Base-by-base conservation (phyloP, 1,284 basidiomycete genomes). In the Rhodotorula sp. region DNA sequence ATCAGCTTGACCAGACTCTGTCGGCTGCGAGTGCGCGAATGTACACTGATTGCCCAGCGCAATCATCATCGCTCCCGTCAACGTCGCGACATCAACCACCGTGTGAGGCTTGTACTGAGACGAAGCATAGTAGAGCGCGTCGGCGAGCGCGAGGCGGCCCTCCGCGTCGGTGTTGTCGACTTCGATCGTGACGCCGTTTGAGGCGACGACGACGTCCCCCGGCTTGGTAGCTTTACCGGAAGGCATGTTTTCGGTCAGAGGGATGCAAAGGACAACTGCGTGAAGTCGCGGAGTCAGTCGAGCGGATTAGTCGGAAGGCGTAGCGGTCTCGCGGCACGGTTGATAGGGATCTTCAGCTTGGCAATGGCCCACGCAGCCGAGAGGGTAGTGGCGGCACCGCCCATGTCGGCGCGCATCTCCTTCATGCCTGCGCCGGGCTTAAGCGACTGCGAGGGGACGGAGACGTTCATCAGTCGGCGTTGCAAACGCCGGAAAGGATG, bases 111-210 rank as follows among this genome's bases (percentile, higher is more conserved):
- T 89, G 83, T 86, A 92, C 59, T 85, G 84, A 11, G 88, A 87
- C 1, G 88, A 86, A n/a, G 87, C 86, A 78, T 94, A 94, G 79
- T 90, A 90, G 59, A 94, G 85, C 4, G 91, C 90, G 79, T 94
- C 92, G 84, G 79, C 77, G n/a, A 77, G 64, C 30, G 94, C 83
- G 30, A 94, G 83, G 37, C 92, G 87, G 26, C 92, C 62, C 47
- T 62, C 57, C 18, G 66, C 56, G 31, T 62, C 59, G 8, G 91
- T 93, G 81, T 93, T 93, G 81, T 93, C 90, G 50, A 94, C 86
- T 79, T 94, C 90, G 46, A 94, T 85, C 0, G 88, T 87, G 80
- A 92, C 91, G 52, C 92, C 91, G 78, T 92, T 93, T 87, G 91
- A 91, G 10, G 91, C 89, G 74, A 90, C 89, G 70, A 94, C 79